Evolutionary conservation across 1,139 yeast species (phyloP), one percentile per base, ranked within the genome.

Genomic region (Suhomyces ambrosiae): DNA sequence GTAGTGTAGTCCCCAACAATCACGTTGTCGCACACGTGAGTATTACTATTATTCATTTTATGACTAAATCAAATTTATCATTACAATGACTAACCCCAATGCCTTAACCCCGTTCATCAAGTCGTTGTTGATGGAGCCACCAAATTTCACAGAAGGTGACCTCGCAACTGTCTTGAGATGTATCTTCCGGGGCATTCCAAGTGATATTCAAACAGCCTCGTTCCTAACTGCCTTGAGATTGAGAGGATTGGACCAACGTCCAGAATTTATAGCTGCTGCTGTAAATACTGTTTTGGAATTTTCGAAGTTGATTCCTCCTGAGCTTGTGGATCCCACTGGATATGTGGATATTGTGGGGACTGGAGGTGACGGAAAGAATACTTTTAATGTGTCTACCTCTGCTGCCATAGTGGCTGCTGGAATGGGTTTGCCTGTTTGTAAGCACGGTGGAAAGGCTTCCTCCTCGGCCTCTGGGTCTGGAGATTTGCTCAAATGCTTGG

Each of bases 311-410:
- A 76, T 86, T 15, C 60, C 61, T 11, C 57, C 62, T 1, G 55
- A 63, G 2, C 53, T 54, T 7, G 74, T 81, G 4, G 75, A 74
- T 32, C 51, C 65, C 1, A 63, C 58, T 2, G 86, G 87, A 0
- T 85, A 79, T 49, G 74, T 87, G 12, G 98, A 92, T 61, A 86
- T 92, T 27, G 98, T 92, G 6, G 98, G 98, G 1, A 92, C 98
- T 0, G 98, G 98, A 19, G 98, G 98, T 5, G 98, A 92, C 56
- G 96, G 97, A 3, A 96, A 92, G 57, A 84, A 92, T 57, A 92
- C 98, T 0, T 92, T 92, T 64, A 92, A 92, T 55, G 98, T 92
- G 1, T 86, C 96, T 7, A 92, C 98, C 0, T 87, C 97, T 1
- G 74, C 97, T 1, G 97, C 97, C 0, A 88, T 92, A 36, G 89